Conservation (phyloP, 805 yeast species). For the Wickerhamomyces bisporus region DNA sequence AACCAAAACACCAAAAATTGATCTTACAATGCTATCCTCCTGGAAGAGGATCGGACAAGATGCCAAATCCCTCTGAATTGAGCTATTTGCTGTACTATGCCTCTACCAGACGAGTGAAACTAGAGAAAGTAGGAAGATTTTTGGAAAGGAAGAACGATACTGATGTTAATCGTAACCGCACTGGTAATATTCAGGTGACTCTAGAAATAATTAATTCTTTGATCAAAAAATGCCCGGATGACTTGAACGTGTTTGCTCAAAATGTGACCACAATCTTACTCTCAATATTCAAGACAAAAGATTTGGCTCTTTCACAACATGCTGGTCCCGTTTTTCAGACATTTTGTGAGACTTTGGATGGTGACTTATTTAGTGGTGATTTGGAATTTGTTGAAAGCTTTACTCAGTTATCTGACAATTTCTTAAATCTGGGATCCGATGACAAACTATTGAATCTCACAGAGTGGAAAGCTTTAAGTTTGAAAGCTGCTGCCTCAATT, state of each 20-base stretch:
- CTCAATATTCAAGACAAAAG: slow-evolving; percentile 48
- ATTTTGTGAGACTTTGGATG: slow-evolving; percentile 52
- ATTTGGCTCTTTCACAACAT: slow-evolving; percentile 54
- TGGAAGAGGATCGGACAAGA: slow-evolving; percentile 79
- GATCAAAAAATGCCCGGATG: slow-evolving; percentile 72
- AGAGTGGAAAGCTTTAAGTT: slow-evolving; percentile 34
- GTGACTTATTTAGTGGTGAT: slow-evolving; percentile 63
- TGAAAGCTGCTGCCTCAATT: slow-evolving; percentile 38
- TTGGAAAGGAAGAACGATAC: slow-evolving; percentile 53
- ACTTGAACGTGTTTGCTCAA: slow-evolving; percentile 75
- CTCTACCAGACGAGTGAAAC: slow-evolving; percentile 79
- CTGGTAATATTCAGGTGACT: slow-evolving; percentile 84
- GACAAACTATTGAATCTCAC: slow-evolving; percentile 27
- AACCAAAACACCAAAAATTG: slow-evolving; percentile 84
- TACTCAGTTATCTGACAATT: slow-evolving; percentile 29
- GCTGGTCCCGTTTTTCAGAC: slow-evolving; percentile 41
- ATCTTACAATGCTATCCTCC: slow-evolving; percentile 91
- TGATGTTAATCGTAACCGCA: slow-evolving; percentile 56
- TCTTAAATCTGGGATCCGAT: slow-evolving; percentile 13
- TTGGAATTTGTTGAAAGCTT: slow-evolving; percentile 47
- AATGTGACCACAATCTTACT: slow-evolving; percentile 58
- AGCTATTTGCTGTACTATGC: slow-evolving; percentile 87
- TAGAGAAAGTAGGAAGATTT: slow-evolving; percentile 78
- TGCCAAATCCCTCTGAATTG: slow-evolving; percentile 88
- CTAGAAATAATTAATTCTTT: slow-evolving; percentile 63